Evolutionary conservation across 2,329 filamentous ascomycete genomes (phyloP), one percentile per base, ranked within the genome.

Genomic region (Aspergillus sp.): DNA sequence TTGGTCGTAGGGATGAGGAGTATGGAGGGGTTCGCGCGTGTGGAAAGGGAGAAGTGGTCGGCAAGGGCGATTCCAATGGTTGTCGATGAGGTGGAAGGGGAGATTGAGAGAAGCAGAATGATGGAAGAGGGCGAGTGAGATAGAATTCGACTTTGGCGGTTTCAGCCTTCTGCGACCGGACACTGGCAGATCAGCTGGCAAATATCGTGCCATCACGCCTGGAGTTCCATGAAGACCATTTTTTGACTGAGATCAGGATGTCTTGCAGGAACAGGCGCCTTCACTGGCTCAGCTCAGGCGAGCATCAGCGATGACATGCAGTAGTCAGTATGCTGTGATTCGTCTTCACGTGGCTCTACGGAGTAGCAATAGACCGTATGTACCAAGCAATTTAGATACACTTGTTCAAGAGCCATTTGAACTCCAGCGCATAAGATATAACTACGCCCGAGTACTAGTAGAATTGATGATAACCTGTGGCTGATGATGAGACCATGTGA

Each of bases 1-100:
- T 68, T 97, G 48, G 89, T 94, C 3, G 87, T 96, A 7, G 89
- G 78, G 0, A 80, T 96, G 78, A 74, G 81, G 51, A 96, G 90
- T 58, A 72, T 94, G 46, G 82, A 85, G 52, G 82, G 80, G 0
- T 88, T 85, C 68, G 80, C 82, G 45, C 69, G 68, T 49, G 74
- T 74, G 38, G 82, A 86, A 59, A 76, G 68, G 57, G 73, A 75
- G 43, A 76, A 75, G 43, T 77, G 80, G 71, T 71, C 72, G n/a
- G 67, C 65, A 19, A 62, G 60, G 4, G 61, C 72, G 3, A 77
- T 87, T 19, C 78, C 79, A 61, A 61, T 87, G 52, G 81, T 74
- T 12, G 73, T 81, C 30, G 72, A 73, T 7, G 72, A 71, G 30
- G 65, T 90, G 7, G 76, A 82, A 46, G 68, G 60, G 4, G 83